A percentile compares a stretch with the other conserved stretches of the same genome.
Evolutionary conservation across 2,329 filamentous ascomycete genomes (phyloP).

Genomic region (Phaeosphaeria sp.): DNA sequence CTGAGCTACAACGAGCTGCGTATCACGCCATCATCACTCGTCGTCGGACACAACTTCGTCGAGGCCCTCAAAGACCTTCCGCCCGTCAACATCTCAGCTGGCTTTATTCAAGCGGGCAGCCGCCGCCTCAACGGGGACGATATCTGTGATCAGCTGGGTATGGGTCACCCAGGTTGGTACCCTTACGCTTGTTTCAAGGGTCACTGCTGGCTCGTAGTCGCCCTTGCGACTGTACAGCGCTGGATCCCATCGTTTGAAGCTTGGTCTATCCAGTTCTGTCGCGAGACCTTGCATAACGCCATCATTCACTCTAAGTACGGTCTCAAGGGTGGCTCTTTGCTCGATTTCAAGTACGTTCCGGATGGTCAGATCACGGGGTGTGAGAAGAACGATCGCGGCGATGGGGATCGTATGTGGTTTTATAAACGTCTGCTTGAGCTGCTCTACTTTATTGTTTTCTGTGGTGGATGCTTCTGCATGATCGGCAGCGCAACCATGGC

Average conservation of each 20-base stretch:
- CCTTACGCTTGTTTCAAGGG: conserved; percentile 4
- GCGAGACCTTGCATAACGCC: conserved; percentile 2
- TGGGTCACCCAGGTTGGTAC: conserved; percentile 3
- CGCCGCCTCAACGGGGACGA: conserved; percentile 4
- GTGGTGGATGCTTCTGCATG: background rate
- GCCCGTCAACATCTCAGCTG: conserved; percentile 1
- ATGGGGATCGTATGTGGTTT: conserved; percentile 4
- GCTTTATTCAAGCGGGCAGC: conserved; percentile 4
- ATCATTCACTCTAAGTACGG: conserved; percentile 4
- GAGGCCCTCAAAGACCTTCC: conserved; percentile 3
- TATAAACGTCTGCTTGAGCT: conserved; percentile 4
- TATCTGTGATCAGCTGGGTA: conserved; percentile 4
- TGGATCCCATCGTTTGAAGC: conserved; percentile 3
- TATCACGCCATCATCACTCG: background rate
- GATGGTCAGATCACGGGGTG: conserved; percentile 2
- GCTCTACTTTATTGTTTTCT: conserved; percentile 3
- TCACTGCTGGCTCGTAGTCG: conserved; percentile 8
- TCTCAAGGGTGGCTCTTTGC: conserved; percentile 2
- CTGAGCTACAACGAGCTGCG: background rate
- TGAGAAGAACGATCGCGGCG: conserved; percentile 4
- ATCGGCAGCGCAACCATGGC: background rate
- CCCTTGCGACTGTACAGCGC: background rate
- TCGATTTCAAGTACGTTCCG: conserved; percentile 4
- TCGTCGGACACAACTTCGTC: conserved; percentile 3
- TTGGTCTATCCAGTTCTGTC: conserved; percentile 1